A percentile compares a stretch with the other conserved stretches of the same genome.
Conservation (phyloP, 2,329 filamentous ascomycete species). For the Trichoderma lentiforme region DNA sequence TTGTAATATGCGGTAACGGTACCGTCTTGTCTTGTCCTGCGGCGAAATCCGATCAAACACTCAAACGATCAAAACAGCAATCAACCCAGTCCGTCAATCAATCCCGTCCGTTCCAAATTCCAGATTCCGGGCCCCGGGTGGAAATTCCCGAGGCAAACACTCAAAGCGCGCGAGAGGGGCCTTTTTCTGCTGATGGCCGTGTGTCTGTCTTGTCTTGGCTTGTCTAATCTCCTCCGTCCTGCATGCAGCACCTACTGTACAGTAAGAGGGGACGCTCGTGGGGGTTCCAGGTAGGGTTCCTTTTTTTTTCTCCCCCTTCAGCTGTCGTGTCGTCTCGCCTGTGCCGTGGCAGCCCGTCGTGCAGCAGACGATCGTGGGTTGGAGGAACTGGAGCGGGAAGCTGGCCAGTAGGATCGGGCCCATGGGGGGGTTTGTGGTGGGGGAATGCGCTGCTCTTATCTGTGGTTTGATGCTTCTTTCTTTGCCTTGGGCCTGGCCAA, state of each 20-base stretch:
- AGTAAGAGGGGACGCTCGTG: background rate
- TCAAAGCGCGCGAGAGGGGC: background rate
- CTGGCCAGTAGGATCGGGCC: constrained; percentile 13
- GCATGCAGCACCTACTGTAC: background rate
- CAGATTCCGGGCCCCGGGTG: background rate
- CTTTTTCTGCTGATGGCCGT: background rate
- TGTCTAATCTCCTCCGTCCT: background rate
- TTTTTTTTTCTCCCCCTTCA: background rate
- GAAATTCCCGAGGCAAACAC: constrained; percentile 3
- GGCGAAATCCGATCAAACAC: background rate
- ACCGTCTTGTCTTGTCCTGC: background rate
- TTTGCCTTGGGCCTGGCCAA: background rate
- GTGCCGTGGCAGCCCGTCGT: constrained; percentile 10
- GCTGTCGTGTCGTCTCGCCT: constrained; percentile 15
- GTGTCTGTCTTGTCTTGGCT: background rate
- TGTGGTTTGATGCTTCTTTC: background rate
- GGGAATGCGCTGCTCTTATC: background rate
- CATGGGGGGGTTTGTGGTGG: background rate
- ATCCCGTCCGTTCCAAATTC: background rate
- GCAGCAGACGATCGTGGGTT: constrained; percentile 14
- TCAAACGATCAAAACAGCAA: background rate
- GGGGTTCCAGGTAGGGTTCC: background rate
- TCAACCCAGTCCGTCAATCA: background rate
- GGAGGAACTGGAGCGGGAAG: background rate
- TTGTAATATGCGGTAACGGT: too few relatives aligned